Conservation (phyloP, 257 asterid genomes). For the Jaltomata sinuosa region DNA sequence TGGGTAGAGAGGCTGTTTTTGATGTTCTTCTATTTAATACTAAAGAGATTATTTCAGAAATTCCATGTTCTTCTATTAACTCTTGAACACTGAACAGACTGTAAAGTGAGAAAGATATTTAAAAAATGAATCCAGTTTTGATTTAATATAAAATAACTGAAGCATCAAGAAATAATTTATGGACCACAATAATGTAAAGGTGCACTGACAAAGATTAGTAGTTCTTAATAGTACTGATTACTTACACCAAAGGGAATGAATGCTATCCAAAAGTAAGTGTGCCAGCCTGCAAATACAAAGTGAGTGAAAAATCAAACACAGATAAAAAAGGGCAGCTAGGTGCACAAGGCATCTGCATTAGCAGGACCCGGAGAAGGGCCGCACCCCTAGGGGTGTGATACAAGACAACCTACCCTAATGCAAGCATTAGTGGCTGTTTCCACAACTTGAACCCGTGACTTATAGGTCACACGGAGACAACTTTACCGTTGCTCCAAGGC, state of each 20-base stretch:
- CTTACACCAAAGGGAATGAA: slow-evolving; percentile 57
- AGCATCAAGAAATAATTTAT: not conserved
- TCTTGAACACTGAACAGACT: not conserved
- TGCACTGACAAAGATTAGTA: not conserved
- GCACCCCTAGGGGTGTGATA: not conserved
- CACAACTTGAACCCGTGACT: not conserved
- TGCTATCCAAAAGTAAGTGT: slow-evolving; percentile 66
- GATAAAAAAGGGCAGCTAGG: not conserved
- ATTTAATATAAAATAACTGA: not conserved
- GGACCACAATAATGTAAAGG: not conserved
- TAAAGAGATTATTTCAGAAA: not conserved
- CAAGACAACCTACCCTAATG: not conserved
- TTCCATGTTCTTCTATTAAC: not conserved
- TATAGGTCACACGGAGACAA: no score
- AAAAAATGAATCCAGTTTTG: not conserved
- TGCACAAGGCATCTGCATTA: not conserved
- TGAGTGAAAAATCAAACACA: not conserved
- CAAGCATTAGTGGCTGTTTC: no score
- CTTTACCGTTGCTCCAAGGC: not conserved
- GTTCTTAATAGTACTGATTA: not conserved
- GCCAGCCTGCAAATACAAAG: slow-evolving; percentile 48
- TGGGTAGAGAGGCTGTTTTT: no score
- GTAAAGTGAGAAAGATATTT: not conserved
- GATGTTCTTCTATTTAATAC: no score
- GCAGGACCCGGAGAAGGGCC: not conserved